Conservation (phyloP, 805 yeast species). For the Cyberlindnera maritima region DNA sequence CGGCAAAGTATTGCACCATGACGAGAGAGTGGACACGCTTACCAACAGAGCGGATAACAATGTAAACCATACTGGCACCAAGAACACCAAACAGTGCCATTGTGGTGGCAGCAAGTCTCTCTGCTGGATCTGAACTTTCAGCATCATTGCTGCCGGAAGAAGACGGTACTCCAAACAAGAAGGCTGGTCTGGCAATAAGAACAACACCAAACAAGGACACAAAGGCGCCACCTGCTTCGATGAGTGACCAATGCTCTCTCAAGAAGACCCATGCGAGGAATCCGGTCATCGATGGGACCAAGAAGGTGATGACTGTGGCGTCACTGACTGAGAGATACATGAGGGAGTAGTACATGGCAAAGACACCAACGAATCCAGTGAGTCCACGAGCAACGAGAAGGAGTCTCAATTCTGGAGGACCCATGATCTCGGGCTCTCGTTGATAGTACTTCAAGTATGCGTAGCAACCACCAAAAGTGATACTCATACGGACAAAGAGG, state of each 20-base stretch:
- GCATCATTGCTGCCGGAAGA: constrained; percentile 12
- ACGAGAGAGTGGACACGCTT: constrained; percentile 75
- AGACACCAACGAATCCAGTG: constrained; percentile 78
- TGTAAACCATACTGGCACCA: constrained; percentile 69
- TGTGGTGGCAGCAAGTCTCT: constrained; percentile 57
- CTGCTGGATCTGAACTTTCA: constrained; percentile 45
- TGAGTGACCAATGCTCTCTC: constrained; percentile 59
- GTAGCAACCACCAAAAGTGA: constrained; percentile 62
- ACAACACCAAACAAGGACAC: constrained; percentile 74
- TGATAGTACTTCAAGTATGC: constrained; percentile 49
- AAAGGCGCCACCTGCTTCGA: constrained; percentile 69
- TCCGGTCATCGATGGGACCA: constrained; percentile 76
- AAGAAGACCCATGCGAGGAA: constrained; percentile 66
- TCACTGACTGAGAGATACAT: constrained; percentile 75
- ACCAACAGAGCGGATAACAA: constrained; percentile 73
- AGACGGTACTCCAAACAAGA: constrained; percentile 52
- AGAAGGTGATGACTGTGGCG: constrained; percentile 75
- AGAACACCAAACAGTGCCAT: constrained; percentile 65
- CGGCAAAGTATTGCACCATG: constrained; percentile 74
- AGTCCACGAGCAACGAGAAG: constrained; percentile 61
- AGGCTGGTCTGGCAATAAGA: constrained; percentile 77
- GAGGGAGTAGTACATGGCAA: constrained; percentile 72
- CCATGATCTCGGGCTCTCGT: constrained; percentile 64
- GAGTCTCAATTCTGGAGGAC: constrained; percentile 56
- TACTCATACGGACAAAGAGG: constrained; percentile 69